Conservation (phyloP, 2,329 filamentous ascomycete genomes). For the Xylaria sp. region DNA sequence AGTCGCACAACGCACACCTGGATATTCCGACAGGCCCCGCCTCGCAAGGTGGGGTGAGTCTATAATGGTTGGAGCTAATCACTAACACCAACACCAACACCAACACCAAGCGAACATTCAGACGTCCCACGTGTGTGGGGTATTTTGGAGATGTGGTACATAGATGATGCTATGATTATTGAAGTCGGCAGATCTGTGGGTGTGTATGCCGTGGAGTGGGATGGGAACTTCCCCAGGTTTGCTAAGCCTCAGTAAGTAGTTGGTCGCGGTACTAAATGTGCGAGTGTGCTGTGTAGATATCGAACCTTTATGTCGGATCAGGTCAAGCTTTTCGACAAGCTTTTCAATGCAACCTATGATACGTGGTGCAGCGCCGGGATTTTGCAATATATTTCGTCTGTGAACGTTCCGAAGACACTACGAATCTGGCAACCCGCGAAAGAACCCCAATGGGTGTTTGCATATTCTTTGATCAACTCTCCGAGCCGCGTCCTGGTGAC, state of each 20-base stretch:
- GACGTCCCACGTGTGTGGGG: background rate
- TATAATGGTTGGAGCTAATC: conserved; percentile 16
- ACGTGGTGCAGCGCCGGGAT: conserved; percentile 29
- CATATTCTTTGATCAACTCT: background rate
- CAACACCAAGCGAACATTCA: background rate
- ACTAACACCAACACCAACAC: background rate
- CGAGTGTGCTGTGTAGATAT: background rate
- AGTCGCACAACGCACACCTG: conserved; percentile 5
- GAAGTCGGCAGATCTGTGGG: conserved; percentile 4
- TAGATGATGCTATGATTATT: background rate
- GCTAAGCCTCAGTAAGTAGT: background rate
- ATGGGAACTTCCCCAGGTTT: background rate
- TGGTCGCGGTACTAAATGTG: background rate
- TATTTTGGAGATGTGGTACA: background rate
- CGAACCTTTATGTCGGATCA: conserved; percentile 1
- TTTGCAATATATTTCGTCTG: conserved; percentile 24
- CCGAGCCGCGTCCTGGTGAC: background rate
- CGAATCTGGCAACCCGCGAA: conserved; percentile 6
- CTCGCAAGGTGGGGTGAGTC: conserved; percentile 14
- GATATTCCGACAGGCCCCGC: conserved; percentile 16
- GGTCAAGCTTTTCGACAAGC: conserved; percentile 39
- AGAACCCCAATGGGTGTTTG: background rate
- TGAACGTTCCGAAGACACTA: conserved; percentile 25
- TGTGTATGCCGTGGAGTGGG: background rate
- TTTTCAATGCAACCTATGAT: conserved; percentile 33